phyloP scores from a whole-genome alignment of 164 flowering plant species.

The Umbellularia californica region DNA sequence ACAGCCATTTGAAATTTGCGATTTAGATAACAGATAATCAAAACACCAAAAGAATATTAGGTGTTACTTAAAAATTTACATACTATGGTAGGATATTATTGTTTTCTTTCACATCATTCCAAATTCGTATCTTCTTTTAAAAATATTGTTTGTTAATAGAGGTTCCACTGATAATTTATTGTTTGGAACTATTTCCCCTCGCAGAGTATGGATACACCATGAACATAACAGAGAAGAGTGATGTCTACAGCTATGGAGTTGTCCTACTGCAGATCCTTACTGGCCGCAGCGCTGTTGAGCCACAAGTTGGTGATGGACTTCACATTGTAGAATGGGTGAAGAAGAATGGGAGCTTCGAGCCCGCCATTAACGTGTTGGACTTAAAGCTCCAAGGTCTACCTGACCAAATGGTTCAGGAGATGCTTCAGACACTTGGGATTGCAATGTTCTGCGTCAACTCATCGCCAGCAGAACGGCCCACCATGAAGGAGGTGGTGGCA shows the following conservation, averaged over 20 bases:
- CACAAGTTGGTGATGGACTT: constrained; percentile 62
- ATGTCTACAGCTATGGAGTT: constrained; percentile 96
- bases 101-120: neutral
- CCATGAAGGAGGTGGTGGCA: constrained; percentile 98
- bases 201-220: constrained; percentile 96
- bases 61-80: neutral
- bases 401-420: constrained; percentile 83
- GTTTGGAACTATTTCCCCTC: neutral
- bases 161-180: neutral
- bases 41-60: neutral
- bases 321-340: constrained; percentile 99
- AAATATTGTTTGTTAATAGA: neutral
- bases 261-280: constrained; percentile 81
- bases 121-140: neutral
- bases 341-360: constrained; percentile 83
- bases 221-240: constrained; percentile 98
- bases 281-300: constrained; percentile 75
- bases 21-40: neutral
- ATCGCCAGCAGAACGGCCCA: constrained; percentile 80
- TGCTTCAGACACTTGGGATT: constrained; percentile 91
- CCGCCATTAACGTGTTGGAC: constrained; percentile 68
- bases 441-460: constrained; percentile 94
- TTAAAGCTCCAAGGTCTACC: constrained; percentile 71
- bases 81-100: too few species aligned
- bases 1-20: neutral